Percentiles rank a stretch among this genome's conserved stretches.
phyloP scores from a whole-genome alignment of 768 basidiomycete species.

The Suillus placidus region DNA sequence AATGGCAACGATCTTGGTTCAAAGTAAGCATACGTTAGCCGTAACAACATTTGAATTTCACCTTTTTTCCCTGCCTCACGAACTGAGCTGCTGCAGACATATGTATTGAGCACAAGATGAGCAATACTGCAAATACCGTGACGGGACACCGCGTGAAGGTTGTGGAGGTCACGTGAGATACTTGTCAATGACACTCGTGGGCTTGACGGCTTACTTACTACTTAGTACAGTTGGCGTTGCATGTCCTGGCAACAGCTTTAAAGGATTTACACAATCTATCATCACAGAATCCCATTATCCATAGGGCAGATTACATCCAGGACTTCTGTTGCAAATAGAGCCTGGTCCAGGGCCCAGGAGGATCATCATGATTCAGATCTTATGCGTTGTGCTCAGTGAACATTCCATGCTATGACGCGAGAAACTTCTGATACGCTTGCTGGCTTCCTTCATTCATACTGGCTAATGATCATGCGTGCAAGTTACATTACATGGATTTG shows the following conservation, averaged over 20 bases:
- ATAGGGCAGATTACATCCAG: no score
- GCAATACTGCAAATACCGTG: background rate
- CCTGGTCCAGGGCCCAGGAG: no score
- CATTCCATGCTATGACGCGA: no score
- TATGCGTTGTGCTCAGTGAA: no score
- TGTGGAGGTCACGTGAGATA: background rate
- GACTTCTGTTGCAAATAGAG: no score
- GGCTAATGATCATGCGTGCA: no score
- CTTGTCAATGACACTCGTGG: background rate
- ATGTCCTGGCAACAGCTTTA: no score
- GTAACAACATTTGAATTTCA: conserved; percentile 12
- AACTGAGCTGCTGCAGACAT: conserved; percentile 45
- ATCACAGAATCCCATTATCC: no score
- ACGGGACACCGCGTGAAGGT: conserved; percentile 8
- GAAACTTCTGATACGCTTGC: background rate
- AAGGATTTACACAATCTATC: no score
- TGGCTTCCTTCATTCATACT: background rate
- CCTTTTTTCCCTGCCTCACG: conserved; percentile 51
- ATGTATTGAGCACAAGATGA: conserved; percentile 4
- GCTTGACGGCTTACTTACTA: no score
- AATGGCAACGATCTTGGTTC: conserved; percentile 83
- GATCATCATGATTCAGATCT: no score
- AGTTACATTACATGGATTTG: background rate
- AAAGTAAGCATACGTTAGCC: background rate
- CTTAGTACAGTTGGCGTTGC: no score